Conservation (phyloP, 805 yeast species). For the Nakazawaea molendinolei region DNA sequence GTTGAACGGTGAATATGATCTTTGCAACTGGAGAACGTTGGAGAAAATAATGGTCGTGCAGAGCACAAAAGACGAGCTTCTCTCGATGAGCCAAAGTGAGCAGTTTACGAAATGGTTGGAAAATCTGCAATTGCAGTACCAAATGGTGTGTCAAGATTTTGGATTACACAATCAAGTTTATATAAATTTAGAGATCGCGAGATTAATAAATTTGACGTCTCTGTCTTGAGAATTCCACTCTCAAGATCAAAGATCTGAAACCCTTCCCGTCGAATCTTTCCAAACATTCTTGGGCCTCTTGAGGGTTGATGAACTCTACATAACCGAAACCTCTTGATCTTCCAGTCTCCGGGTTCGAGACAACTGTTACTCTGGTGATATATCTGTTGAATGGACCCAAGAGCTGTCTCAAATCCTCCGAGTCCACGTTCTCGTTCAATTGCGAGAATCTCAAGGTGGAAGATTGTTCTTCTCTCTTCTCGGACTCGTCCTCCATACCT, state of each 20-base stretch:
- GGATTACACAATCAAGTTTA: conserved; percentile 69
- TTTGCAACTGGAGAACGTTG: conserved; percentile 14
- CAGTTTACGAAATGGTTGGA: conserved; percentile 29
- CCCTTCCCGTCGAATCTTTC: conserved; percentile 82
- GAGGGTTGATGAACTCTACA: conserved; percentile 68
- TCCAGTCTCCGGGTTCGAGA: conserved; percentile 89
- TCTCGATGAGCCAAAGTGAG: conserved; percentile 44
- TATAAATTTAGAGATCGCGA: conserved; percentile 30
- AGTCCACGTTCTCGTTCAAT: conserved; percentile 79
- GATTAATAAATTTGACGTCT: conserved; percentile 14
- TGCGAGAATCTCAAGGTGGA: conserved; percentile 87
- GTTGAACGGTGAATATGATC: conserved; percentile 16
- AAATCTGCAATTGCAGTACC: conserved; percentile 15
- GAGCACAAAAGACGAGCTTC: conserved; percentile 60
- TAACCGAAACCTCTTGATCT: conserved; percentile 94
- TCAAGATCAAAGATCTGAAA: conserved; percentile 80
- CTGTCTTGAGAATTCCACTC: conserved; percentile 54
- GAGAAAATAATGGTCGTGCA: conserved; percentile 40
- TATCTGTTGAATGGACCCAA: conserved; percentile 59
- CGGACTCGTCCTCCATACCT: conserved; percentile 21
- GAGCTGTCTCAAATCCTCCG: conserved; percentile 73
- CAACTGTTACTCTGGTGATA: conserved; percentile 71
- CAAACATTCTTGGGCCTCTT: conserved; percentile 71
- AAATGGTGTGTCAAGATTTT: conserved; percentile 28
- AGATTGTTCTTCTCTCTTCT: conserved; percentile 48